Percentiles rank a stretch among this genome's conserved stretches.
Conservation (phyloP, 345 rosid genomes). For the Bruguiera parviflora region DNA sequence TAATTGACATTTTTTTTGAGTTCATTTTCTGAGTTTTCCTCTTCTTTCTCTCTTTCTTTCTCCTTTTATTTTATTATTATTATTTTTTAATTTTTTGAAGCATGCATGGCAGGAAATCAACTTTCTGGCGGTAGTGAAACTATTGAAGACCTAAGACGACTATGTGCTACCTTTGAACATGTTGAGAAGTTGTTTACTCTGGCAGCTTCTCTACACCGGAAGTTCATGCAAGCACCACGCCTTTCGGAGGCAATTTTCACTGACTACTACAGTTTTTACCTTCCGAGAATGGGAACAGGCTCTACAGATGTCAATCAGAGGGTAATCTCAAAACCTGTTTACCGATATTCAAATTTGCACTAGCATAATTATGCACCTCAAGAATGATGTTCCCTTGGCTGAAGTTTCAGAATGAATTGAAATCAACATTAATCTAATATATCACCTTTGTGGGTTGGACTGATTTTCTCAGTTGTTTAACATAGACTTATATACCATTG, state of each 20-base stretch:
- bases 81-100: too few species aligned
- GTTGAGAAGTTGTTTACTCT: slow-evolving; percentile 70
- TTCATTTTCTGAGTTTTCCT: not conserved
- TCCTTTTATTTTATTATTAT: too few species aligned
- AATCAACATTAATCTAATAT: not conserved
- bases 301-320: slow-evolving; percentile 33
- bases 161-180: slow-evolving; percentile 62
- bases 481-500: not conserved
- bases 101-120: slow-evolving; percentile 49
- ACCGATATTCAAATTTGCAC: not conserved
- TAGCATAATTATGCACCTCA: not conserved
- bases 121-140: slow-evolving; percentile 46
- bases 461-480: too few species aligned
- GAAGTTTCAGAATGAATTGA: slow-evolving; percentile 4
- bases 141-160: slow-evolving; percentile 59
- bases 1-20: not conserved
- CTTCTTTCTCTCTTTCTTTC: too few species aligned
- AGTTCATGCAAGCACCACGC: slow-evolving; percentile 63
- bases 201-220: slow-evolving; percentile 87
- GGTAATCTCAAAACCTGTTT: slow-evolving; percentile 28
- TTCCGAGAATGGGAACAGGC: slow-evolving; percentile 59
- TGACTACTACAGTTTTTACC: slow-evolving; percentile 54
- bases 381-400: not conserved
- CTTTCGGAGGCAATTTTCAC: slow-evolving; percentile 72
- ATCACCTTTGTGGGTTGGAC: not conserved